Evolutionary conservation across 2,329 filamentous ascomycete genomes (phyloP).

Genomic region (Metarhizium guizhouense): DNA sequence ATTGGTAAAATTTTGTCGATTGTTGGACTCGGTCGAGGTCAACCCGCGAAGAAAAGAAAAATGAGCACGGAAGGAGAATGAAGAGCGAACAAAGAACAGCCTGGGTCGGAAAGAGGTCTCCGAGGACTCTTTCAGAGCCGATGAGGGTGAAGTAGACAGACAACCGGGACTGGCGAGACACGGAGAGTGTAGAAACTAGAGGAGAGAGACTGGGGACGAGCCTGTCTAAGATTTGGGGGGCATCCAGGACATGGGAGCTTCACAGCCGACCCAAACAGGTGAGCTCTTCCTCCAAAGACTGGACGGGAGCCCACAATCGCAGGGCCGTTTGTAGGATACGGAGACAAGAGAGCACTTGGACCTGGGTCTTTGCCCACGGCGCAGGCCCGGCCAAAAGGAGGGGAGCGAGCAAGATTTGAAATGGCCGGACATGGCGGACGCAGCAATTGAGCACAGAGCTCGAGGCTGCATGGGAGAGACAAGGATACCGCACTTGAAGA

Average conservation of each 20-base stretch:
- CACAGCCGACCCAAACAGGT: background rate
- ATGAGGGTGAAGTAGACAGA: slow-evolving; percentile 6
- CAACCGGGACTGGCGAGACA: slow-evolving; percentile 1
- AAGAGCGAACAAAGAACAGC: background rate
- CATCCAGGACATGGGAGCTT: background rate
- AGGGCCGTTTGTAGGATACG: background rate
- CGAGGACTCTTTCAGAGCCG: slow-evolving; percentile 2
- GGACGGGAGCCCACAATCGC: background rate
- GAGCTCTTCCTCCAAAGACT: background rate
- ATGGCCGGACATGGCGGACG: background rate
- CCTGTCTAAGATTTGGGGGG: background rate
- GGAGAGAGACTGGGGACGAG: background rate
- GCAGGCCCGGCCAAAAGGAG: background rate
- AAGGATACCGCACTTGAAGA: background rate
- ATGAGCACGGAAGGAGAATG: background rate
- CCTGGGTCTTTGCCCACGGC: background rate
- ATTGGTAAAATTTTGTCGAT: background rate
- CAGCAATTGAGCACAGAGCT: slow-evolving; percentile 3
- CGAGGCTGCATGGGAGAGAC: background rate
- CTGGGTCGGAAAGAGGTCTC: background rate
- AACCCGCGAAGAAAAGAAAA: slow-evolving; percentile 3
- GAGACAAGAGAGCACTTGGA: background rate
- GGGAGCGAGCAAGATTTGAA: background rate
- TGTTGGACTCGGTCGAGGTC: background rate
- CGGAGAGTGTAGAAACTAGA: background rate